Percentiles rank a stretch among this genome's conserved stretches.
These are phyloP conservation scores for Eragrostis nindensis DNA, from an alignment of 176 grass and related monocot genomes.

Conservation along the genomic window DNA sequence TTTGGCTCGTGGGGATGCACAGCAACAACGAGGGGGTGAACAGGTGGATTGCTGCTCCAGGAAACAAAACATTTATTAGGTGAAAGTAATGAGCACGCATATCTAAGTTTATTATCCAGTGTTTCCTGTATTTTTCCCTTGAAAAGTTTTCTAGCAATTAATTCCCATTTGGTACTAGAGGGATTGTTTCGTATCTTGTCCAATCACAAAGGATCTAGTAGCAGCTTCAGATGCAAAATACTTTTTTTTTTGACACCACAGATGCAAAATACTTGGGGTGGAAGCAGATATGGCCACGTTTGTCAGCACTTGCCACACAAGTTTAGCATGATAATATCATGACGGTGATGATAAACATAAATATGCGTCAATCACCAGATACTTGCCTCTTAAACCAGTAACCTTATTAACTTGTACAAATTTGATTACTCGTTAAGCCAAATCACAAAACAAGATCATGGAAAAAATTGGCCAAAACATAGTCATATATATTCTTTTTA, in stretches of 20 bases:
- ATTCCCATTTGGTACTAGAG: no score
- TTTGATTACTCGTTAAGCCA: no score
- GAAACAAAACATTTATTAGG: slow-evolving; percentile 37
- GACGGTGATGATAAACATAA: background rate
- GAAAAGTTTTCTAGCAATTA: no score
- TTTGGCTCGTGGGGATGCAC: slow-evolving; percentile 88
- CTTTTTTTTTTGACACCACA: no score
- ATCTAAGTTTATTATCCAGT: background rate
- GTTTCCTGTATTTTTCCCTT: background rate
- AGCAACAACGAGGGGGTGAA: slow-evolving; percentile 64
- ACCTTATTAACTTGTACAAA: no score
- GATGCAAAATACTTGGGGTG: background rate
- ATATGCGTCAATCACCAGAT: no score
- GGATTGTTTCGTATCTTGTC: no score
- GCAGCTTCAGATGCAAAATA: background rate
- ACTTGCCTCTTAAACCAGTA: no score
- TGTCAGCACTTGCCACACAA: background rate
- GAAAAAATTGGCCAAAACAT: slow-evolving; percentile 22
- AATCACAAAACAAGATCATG: background rate
- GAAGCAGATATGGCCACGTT: background rate
- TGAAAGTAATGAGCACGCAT: background rate
- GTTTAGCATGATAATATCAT: background rate
- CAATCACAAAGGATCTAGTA: background rate
- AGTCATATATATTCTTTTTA: background rate
- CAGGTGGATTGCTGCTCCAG: slow-evolving; percentile 64